Base-by-base conservation (phyloP, 805 yeast species). In the Metschnikowia continentalis region DNA sequence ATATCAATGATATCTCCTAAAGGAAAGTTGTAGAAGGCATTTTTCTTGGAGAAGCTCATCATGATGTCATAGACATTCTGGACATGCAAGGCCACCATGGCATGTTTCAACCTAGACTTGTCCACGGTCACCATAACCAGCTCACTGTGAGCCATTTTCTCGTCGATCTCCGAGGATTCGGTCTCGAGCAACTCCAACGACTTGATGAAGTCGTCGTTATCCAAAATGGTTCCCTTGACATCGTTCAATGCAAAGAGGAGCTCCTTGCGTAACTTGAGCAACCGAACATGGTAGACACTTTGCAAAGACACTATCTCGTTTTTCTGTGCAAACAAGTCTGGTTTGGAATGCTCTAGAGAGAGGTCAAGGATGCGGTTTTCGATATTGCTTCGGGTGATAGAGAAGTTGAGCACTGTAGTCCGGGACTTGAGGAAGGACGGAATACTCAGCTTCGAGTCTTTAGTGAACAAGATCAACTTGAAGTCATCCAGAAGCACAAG, bases 401-500 rank as follows among this genome's bases (percentile, higher is more conserved):
- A 76, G 65, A 85, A 92, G 65, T 89, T 88, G 17, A 88, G 72
- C 10, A 83, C 61, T 3, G 83, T 71, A 10, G 87, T 79, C 50
- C 94, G 71, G 14, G 90, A 74, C 13, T 77, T 60, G n/a, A 90
- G 71, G 61, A 78, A 84, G 2, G 85, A 71, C 0, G 84, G 67
- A 1, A 86, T 58, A 0, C 37, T 46, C 1, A 76, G 65, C 2
- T 71, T 63, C 0, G 84, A 71, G 58, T 88, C 89, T 44, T 76
- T 78, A 0, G 96, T 79, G 54, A 81, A 77, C 37, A 92, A 63
- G 37, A 70, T 77, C 36, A 92, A 57, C 50, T 71, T 71, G 72
- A 90, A 90, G 2, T 79, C 76, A 0, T 82, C 72, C 7, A 91
- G 79, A 46, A 81, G 76, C 54, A 89, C 96, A 46, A 91, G 71